These are phyloP conservation scores for Suhomyces canberraensis DNA, from an alignment of 805 yeast genomes.

Conservation along the genomic window DNA sequence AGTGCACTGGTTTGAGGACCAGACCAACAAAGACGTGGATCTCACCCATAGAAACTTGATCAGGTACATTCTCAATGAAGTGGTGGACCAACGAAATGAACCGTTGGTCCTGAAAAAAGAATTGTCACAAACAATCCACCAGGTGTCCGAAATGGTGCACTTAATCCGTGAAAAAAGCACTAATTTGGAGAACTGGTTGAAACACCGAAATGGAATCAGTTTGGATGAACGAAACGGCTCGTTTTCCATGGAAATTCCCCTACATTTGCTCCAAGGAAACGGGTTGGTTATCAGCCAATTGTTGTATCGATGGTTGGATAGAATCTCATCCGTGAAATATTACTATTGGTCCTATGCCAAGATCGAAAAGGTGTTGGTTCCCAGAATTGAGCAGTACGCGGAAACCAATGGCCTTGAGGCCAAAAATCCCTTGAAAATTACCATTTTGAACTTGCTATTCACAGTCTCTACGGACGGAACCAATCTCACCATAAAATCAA, in stretches of 20 bases:
- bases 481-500: slow-evolving; percentile 9
- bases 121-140: slow-evolving; percentile 11
- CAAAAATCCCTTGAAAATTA: neutral
- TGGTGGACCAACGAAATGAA: neutral
- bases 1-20: slow-evolving; percentile 68
- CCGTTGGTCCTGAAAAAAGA: slow-evolving; percentile 3
- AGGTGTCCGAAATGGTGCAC: slow-evolving; percentile 4
- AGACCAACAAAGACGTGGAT: slow-evolving; percentile 51
- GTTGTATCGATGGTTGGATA: slow-evolving; percentile 23
- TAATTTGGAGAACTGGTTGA: too few species aligned
- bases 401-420: neutral
- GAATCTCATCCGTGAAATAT: slow-evolving; percentile 30
- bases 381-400: slow-evolving; percentile 14
- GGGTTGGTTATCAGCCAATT: slow-evolving; percentile 25
- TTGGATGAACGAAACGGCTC: slow-evolving; percentile 9
- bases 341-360: slow-evolving; percentile 42
- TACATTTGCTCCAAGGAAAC: slow-evolving; percentile 6
- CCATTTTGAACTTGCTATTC: slow-evolving; percentile 21
- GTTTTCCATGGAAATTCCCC: slow-evolving; percentile 11
- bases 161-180: neutral
- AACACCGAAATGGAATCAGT: neutral
- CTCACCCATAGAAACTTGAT: slow-evolving; percentile 59
- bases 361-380: slow-evolving; percentile 30
- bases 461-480: slow-evolving; percentile 7
- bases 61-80: slow-evolving; percentile 31